These are phyloP conservation scores for Solanum etuberosum DNA, from an alignment of 257 asterid genomes.

Conservation along the genomic window DNA sequence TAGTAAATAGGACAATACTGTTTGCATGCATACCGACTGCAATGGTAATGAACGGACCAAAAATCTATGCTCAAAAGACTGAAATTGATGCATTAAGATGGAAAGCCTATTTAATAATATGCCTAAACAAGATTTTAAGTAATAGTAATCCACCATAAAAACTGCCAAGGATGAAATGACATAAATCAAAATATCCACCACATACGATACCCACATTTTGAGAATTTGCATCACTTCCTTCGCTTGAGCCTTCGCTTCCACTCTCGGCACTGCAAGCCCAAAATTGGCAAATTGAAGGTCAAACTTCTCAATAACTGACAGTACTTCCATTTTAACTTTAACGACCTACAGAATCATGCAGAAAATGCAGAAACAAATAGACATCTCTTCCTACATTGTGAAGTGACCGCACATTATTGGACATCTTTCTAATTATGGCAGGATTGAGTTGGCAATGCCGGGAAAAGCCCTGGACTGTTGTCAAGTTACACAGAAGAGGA, in stretches of 20 bases:
- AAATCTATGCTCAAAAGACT: not conserved
- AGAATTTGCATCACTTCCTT: constrained; percentile 82
- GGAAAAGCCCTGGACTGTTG: not conserved
- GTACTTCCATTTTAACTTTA: not conserved
- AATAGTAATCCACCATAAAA: not conserved
- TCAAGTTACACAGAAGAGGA: not conserved
- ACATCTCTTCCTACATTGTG: not conserved
- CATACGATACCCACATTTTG: constrained; percentile 52
- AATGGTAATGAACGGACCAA: not conserved
- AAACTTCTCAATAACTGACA: not conserved
- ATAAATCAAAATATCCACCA: not conserved
- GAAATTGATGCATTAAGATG: not conserved
- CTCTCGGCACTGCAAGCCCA: constrained; percentile 69
- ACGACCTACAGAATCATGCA: not conserved
- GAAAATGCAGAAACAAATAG: not conserved
- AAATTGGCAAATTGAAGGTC: not conserved
- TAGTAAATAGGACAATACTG: not conserved
- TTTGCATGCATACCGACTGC: not conserved
- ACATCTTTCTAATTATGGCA: not conserved
- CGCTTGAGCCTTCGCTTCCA: constrained; percentile 83
- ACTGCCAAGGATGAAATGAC: not conserved
- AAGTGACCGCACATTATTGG: not conserved
- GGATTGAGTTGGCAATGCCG: not conserved
- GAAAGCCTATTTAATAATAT: not conserved
- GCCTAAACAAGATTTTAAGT: not conserved